These are phyloP conservation scores for Neurospora sp. DNA, from an alignment of 495 filamentous ascomycete genomes.

Conservation along the genomic window DNA sequence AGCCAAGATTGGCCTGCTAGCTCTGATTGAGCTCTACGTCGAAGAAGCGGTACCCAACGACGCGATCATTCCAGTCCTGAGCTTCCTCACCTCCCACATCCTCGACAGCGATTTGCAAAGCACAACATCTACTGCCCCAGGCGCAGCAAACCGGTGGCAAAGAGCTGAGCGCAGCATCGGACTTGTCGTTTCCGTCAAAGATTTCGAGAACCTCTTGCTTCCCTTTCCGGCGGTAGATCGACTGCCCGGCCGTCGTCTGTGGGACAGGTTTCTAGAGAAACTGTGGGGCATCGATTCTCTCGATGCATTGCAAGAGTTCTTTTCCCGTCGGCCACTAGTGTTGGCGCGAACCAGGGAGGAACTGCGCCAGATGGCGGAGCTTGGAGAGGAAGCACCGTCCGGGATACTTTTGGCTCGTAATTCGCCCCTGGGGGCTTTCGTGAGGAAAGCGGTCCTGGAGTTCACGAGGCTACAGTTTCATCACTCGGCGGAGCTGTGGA, in stretches of 20 bases:
- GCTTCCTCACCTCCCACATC: slow-evolving; percentile 70
- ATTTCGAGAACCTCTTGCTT: slow-evolving; percentile 55
- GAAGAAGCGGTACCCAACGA: slow-evolving; percentile 62
- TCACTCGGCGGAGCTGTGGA: slow-evolving; percentile 68
- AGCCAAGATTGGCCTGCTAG: slow-evolving; percentile 72
- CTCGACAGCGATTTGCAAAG: slow-evolving; percentile 34
- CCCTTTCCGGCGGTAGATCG: slow-evolving; percentile 45
- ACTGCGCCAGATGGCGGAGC: slow-evolving; percentile 31
- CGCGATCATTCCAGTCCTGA: slow-evolving; percentile 72
- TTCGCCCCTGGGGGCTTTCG: slow-evolving; percentile 79
- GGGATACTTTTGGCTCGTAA: slow-evolving; percentile 47
- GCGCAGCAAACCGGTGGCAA: slow-evolving; percentile 23
- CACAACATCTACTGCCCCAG: slow-evolving; percentile 2
- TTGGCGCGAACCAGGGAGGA: slow-evolving; percentile 55
- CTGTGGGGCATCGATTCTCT: slow-evolving; percentile 79
- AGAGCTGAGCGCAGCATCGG: slow-evolving; percentile 32
- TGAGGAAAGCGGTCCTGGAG: slow-evolving; percentile 67
- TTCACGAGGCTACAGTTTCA: slow-evolving; percentile 72
- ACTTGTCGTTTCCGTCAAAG: slow-evolving; percentile 51
- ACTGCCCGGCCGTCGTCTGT: slow-evolving; percentile 67
- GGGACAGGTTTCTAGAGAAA: slow-evolving; percentile 76
- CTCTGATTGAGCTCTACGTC: slow-evolving; percentile 70
- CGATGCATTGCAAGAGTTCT: slow-evolving; percentile 66
- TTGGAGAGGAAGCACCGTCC: slow-evolving; percentile 20
- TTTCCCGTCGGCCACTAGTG: slow-evolving; percentile 45